Evolutionary conservation across 768 basidiomycete genomes (phyloP).

Genomic region (Mycena filopes): DNA sequence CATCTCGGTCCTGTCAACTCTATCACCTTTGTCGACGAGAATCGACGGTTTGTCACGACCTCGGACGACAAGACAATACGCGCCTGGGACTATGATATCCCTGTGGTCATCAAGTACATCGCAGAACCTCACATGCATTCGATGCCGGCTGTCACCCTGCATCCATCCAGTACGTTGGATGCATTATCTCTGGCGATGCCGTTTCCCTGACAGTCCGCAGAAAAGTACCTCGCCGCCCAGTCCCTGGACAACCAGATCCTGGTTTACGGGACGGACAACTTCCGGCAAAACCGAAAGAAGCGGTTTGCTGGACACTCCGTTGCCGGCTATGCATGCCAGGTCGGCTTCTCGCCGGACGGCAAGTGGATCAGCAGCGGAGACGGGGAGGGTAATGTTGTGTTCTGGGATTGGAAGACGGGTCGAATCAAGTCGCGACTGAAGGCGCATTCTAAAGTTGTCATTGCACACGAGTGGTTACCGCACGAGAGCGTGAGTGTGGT

Average conservation of each 20-base stretch:
- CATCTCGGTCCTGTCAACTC: slow-evolving; percentile 98
- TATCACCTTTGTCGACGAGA: slow-evolving; percentile 99
- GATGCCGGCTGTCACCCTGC: slow-evolving; percentile 97
- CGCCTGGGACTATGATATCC: slow-evolving; percentile 99
- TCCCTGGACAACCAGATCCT: slow-evolving; percentile 99
- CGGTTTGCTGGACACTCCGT: slow-evolving; percentile 97
- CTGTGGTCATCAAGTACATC: slow-evolving; percentile 99
- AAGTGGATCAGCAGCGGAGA: slow-evolving; percentile 99
- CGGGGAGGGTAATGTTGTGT: slow-evolving; percentile 93
- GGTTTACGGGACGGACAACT: slow-evolving; percentile 97
- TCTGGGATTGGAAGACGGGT: slow-evolving; percentile 99
- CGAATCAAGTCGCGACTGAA: slow-evolving; percentile 90
- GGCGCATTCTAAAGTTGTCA: slow-evolving; percentile 96
- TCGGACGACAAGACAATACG: slow-evolving; percentile 99
- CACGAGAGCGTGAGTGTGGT: slow-evolving; percentile 86
- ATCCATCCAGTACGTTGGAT: slow-evolving; percentile 85
- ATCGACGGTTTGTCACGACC: slow-evolving; percentile 96
- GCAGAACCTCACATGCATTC: slow-evolving; percentile 99
- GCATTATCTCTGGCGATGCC: slow-evolving; percentile 15
- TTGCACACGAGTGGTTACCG: slow-evolving; percentile 97
- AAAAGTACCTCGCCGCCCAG: slow-evolving; percentile 97
- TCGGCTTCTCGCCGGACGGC: slow-evolving; percentile 98
- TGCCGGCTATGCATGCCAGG: slow-evolving; percentile 96
- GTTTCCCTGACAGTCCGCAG: slow-evolving; percentile 48
- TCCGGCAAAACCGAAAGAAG: slow-evolving; percentile 99